Base-by-base conservation (phyloP, 2,329 filamentous ascomycete genomes). In the Aspergillus latus region DNA sequence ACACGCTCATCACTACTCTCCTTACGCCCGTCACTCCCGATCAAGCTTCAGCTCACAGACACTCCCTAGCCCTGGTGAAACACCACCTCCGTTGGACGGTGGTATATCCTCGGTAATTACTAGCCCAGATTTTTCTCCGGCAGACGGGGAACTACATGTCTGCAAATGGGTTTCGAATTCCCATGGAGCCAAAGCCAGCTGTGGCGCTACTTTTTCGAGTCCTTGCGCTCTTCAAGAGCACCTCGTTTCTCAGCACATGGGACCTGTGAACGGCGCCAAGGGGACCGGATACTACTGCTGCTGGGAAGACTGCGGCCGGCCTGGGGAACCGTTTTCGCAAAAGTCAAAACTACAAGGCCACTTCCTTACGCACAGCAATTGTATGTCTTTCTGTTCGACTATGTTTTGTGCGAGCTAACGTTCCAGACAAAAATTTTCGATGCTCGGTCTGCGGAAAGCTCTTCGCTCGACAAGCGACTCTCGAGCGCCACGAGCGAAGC, bases 281-380 rank as follows among this genome's bases (percentile, higher is more conserved):
- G 74, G 74, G 0, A 69, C 68, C n/a, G 74, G 74, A 2, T 76
- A 76, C 61, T 77, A 77, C 49, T 77, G 74, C 52, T 70, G 73
- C 52, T 77, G 74, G 74, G 68, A 74, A 56, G 73, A 73, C 5
- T 77, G 74, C 16, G 70, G 73, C 55, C 72, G 74, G 1, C 74
- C 74, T 1, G 62, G 75, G 52, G 74, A 76, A 49, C 74, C 74
- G 2, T 77, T 77, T 52, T 77, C 74, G 13, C 74, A 77, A 54
- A 77, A 77, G 59, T 76, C 74, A 2, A 77, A 77, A 53, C 66
- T 77, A 7, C 74, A 77, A 51, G 74, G 74, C 3, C 74, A 77
- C 57, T 77, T 76, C 51, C 57, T 77, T 30, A 77, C 74, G 9
- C 74, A 77, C 58, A 77, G 74, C 59, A 77, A 77, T 52, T 73